Percentiles rank a stretch among this genome's conserved stretches.
These are phyloP conservation scores for Pestalotiopsis sp. DNA, from an alignment of 2,329 filamentous ascomycete species.

Conservation along the genomic window DNA sequence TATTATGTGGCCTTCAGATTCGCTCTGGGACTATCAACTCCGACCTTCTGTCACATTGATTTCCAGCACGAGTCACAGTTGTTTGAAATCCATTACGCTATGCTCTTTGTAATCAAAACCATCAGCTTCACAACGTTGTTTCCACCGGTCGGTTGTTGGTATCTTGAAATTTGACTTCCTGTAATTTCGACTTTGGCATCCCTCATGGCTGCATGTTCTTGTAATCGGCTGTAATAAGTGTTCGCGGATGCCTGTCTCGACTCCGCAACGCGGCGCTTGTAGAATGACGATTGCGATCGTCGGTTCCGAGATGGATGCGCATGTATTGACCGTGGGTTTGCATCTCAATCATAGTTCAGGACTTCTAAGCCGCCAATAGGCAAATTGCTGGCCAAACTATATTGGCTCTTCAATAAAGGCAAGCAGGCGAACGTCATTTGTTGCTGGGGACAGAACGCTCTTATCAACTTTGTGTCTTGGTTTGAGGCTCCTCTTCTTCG, in stretches of 20 bases:
- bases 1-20: not conserved
- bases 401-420: not conserved
- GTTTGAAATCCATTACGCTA: not conserved
- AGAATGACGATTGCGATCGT: not conserved
- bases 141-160: not conserved
- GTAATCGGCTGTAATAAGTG: not conserved
- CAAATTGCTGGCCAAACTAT: not conserved
- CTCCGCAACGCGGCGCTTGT: not conserved
- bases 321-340: not conserved
- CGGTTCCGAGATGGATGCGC: not conserved
- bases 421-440: not conserved
- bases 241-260: not conserved
- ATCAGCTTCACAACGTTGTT: not conserved
- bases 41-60: not conserved
- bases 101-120: not conserved
- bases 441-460: not conserved
- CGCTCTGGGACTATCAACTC: not conserved
- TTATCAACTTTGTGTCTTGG: not conserved
- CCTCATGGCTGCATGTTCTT: not conserved
- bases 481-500: constrained; percentile 11
- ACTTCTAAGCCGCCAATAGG: not conserved
- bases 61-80: not conserved
- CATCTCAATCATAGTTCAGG: not conserved
- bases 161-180: not conserved
- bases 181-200: not conserved